phyloP scores from a whole-genome alignment of 768 basidiomycete genomes.

The Amanita exitialis region DNA sequence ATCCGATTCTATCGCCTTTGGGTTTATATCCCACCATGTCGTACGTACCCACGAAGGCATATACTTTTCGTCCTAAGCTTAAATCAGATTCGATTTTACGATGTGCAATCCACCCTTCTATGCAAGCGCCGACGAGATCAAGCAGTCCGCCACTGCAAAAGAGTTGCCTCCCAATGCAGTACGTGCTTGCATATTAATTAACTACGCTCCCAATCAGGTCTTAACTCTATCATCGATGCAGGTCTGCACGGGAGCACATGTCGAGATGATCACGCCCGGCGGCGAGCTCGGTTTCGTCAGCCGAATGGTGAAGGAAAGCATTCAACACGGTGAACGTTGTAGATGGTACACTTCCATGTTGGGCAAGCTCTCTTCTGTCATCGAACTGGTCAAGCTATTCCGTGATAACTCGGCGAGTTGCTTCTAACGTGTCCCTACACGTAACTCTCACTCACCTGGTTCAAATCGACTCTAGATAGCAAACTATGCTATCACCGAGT shows the following conservation, averaged over 20 bases:
- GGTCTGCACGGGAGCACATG: conserved; percentile 80
- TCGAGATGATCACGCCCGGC: conserved; percentile 85
- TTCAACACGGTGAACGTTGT: conserved; percentile 38
- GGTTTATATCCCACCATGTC: conserved; percentile 7
- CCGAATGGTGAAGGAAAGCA: conserved; percentile 70
- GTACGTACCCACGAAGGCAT: conserved; percentile 8
- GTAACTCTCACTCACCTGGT: neutral
- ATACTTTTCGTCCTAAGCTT: neutral
- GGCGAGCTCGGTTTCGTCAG: conserved; percentile 78
- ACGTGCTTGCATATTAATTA: neutral
- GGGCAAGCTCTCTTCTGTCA: conserved; percentile 74
- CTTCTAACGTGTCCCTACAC: neutral
- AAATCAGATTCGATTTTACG: conserved; percentile 54
- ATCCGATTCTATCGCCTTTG: conserved; percentile 38
- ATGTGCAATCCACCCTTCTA: conserved; percentile 99
- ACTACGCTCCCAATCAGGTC: neutral
- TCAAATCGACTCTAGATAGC: conserved; percentile 42
- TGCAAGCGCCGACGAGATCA: conserved; percentile 58
- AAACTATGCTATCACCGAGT: conserved; percentile 81
- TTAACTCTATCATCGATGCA: conserved; percentile 16
- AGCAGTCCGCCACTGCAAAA: conserved; percentile 49
- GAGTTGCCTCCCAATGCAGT: conserved; percentile 63
- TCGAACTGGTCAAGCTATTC: conserved; percentile 46
- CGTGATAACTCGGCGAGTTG: conserved; percentile 24
- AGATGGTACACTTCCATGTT: conserved; percentile 93